Base-by-base conservation (phyloP, 2,329 filamentous ascomycete species). In the Alternaria tenuissima region DNA sequence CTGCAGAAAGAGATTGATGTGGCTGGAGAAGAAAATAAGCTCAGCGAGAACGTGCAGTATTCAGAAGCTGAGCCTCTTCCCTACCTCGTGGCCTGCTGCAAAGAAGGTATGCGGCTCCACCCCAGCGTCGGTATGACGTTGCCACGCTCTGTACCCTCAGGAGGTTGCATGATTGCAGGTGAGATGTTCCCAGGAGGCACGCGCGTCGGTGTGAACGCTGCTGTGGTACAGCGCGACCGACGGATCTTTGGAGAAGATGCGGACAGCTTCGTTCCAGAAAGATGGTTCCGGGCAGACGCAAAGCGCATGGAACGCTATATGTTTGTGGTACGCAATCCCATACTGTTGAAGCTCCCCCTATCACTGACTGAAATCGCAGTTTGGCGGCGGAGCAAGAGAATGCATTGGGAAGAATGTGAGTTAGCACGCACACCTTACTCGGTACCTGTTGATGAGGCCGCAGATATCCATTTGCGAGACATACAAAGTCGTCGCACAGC, bases 61-160 rank as follows among this genome's bases (percentile, higher is more conserved):
- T 86, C 7, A 28, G 88, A 92, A 76, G 84, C 83, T 51, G 89
- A 91, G 73, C 85, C 85, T 52, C 82, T 94, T 3, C 86, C 86
- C 0, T 94, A 93, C 73, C 85, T 94, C 2, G 89, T 92, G 70
- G 91, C 91, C 3, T 88, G 87, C 59, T 85, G 93, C 70, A 91
- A 93, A 71, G 91, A 28, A 94, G 86, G 88, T 9, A 91, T 93
- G 80, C 86, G 91, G 7, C 75, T 92, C 67, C 89, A 93, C 73
- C 91, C 91, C 0, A 89, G 91, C 0, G 84, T 89, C 0, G 91
- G 90, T 0, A 80, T 93, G 16, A 87, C 88, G 0, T 81, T 94
- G 32, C 91, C 93, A 76, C 85, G 91, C 55, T 81, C 92, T 44
- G 89, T 91, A 0, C 91, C 91, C 0, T 76, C 81, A 0, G 81